phyloP scores from a whole-genome alignment of 2,329 filamentous ascomycete species.

The Neofusicoccum kwambonambiense region DNA sequence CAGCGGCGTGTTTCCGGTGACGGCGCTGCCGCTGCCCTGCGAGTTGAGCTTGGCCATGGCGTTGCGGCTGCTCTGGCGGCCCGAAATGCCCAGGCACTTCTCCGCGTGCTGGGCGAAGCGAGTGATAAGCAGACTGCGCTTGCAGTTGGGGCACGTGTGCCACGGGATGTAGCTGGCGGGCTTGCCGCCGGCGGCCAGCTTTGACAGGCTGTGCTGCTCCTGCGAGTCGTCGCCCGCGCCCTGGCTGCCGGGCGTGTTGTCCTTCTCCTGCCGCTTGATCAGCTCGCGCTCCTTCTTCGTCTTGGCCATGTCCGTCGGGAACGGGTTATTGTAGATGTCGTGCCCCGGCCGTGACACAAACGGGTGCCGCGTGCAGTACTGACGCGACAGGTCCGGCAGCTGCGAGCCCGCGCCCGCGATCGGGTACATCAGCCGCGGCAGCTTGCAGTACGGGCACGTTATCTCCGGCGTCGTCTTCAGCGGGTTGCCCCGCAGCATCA shows the following conservation, averaged over 20 bases:
- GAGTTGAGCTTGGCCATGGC: slow-evolving; percentile 46
- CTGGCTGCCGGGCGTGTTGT: slow-evolving; percentile 46
- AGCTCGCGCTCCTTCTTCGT: slow-evolving; percentile 70
- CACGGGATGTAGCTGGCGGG: slow-evolving; percentile 49
- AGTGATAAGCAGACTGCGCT: slow-evolving; percentile 60
- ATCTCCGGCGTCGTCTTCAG: slow-evolving; percentile 70
- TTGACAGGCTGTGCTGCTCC: slow-evolving; percentile 41
- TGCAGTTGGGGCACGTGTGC: slow-evolving; percentile 60
- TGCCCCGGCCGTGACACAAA: slow-evolving; percentile 74
- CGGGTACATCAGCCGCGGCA: slow-evolving; percentile 71
- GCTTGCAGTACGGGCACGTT: slow-evolving; percentile 70
- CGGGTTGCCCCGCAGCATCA: slow-evolving; percentile 69
- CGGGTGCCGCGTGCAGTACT: slow-evolving; percentile 77
- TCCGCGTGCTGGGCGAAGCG: slow-evolving; percentile 62
- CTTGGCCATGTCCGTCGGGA: slow-evolving; percentile 72
- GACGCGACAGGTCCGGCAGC: slow-evolving; percentile 56
- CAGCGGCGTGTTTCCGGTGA: slow-evolving; percentile 42
- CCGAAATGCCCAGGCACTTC: slow-evolving; percentile 59
- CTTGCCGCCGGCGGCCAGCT: slow-evolving; percentile 49
- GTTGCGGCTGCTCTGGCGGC: slow-evolving; percentile 50
- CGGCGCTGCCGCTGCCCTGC: slow-evolving; percentile 32
- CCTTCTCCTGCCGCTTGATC: slow-evolving; percentile 43
- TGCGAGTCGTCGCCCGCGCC: slow-evolving; percentile 26
- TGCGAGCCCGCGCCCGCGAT: slow-evolving; percentile 69
- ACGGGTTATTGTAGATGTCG: slow-evolving; percentile 81